Base-by-base conservation (phyloP, 305 asterid genomes). In the Fraxinus velutina region DNA sequence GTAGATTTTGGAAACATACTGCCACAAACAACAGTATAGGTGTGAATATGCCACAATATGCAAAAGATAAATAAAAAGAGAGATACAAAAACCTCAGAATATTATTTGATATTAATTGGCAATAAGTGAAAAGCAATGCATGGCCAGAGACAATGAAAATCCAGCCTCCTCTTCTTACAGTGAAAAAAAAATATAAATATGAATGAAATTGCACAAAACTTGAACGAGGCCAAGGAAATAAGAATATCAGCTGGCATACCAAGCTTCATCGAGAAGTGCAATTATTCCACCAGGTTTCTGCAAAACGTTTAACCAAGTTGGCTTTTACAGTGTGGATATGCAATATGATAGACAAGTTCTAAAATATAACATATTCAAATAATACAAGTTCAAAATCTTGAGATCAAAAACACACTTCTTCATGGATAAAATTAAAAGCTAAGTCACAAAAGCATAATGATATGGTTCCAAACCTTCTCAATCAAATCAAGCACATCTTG, bases 201-300 rank as follows among this genome's bases (percentile, higher is more conserved):
- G 64, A 19, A 55, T 55, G 24, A 55, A 5, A 55, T 17, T 55
- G 24, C 27, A 55, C 24, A 17, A 55, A 55, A 55, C 64, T 55
- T 55, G 64, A 55, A 55, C 8, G 10, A 5, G 10, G 24, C 64
- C 9, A 5, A 5, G 64, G 27, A 17, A 15, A 17, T 17, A 52
- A n/a, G 64, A 55, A 17, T 55, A 55, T 55, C 27, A 55, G 64
- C 64, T 5, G 24, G 64, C 27, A 17, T 55, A 97, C 99, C 99
- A 96, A 84, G 97, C 97, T 91, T 96, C 99, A 91, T 96, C 99
- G 37, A 96, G 91, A 82, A 96, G 93, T 68, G 99, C 91, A 89
- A 96, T 96, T 82, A 96, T 94, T 82, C 99, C 99, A 81, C 99
- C 99, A 82, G 99, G 98, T 91, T 96, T 94, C 99, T 94, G 98